Percentiles rank a stretch among this genome's conserved stretches.
Evolutionary conservation across 805 yeast genomes (phyloP).

Genomic region (Teunomyces atbi): DNA sequence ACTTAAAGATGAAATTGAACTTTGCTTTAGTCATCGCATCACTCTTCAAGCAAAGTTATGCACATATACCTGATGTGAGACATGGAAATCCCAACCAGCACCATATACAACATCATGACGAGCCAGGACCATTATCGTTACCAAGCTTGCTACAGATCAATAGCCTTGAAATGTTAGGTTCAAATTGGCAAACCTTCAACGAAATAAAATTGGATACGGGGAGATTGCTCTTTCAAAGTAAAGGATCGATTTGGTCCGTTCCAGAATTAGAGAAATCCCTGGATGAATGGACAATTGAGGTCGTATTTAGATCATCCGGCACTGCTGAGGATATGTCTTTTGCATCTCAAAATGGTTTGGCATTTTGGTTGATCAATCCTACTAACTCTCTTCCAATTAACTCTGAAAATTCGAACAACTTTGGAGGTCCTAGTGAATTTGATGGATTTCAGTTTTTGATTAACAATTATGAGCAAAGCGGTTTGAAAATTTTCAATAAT

Average conservation of each 20-base stretch:
- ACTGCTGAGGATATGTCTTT: conserved; percentile 24
- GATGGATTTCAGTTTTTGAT: conserved; percentile 65
- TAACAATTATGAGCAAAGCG: conserved; percentile 49
- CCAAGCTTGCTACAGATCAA: conserved; percentile 33
- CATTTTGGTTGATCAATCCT: conserved; percentile 52
- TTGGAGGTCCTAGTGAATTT: conserved; percentile 54
- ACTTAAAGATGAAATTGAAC: neutral
- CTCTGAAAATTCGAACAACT: conserved; percentile 30
- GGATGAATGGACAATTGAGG: conserved; percentile 56
- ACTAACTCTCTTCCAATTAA: conserved; percentile 15
- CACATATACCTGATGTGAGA: neutral
- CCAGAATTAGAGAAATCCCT: conserved; percentile 20
- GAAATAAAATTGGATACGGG: conserved; percentile 48
- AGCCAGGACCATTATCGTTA: conserved; percentile 27
- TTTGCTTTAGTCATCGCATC: neutral
- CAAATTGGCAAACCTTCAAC: conserved; percentile 26
- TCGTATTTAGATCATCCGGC: conserved; percentile 63
- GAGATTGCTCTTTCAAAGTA: conserved; percentile 39
- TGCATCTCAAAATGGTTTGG: conserved; percentile 49
- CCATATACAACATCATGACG: conserved; percentile 7
- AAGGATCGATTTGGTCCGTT: conserved; percentile 50
- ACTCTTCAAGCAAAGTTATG: neutral
- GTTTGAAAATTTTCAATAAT: conserved; percentile 56
- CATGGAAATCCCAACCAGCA: neutral
- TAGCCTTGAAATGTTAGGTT: conserved; percentile 20